These are phyloP conservation scores for Rhododendron ferrugineum DNA, from an alignment of 148 eudicot genomes.

Conservation along the genomic window DNA sequence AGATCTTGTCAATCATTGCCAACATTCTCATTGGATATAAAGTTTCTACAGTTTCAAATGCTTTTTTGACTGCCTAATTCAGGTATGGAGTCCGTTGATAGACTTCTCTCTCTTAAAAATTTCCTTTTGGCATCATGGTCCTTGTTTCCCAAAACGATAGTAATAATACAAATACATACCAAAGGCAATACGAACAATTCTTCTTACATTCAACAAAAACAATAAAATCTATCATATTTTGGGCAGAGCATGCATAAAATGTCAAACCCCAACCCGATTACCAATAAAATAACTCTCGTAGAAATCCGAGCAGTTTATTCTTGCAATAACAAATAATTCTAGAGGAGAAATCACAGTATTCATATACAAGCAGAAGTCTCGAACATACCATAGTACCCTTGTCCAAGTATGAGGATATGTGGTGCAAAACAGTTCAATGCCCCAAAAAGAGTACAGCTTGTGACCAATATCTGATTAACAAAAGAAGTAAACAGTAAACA, in stretches of 20 bases:
- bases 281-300: background rate
- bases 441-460: background rate
- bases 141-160: background rate
- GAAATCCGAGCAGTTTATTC: background rate
- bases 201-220: background rate
- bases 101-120: background rate
- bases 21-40: background rate
- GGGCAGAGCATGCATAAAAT: background rate
- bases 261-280: background rate
- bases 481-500: background rate
- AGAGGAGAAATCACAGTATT: background rate
- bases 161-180: background rate
- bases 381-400: constrained; percentile 8
- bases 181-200: background rate
- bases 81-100: background rate
- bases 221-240: background rate
- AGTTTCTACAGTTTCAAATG: too few species aligned
- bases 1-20: background rate
- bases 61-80: background rate
- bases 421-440: background rate
- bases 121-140: too few species aligned
- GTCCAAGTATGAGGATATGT: constrained; percentile 6
- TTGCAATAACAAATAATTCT: background rate
- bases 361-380: background rate
- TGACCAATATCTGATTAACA: background rate